phyloP scores from a whole-genome alignment of 2,329 filamentous ascomycete species.

The Chalaropsis thielavioides region DNA sequence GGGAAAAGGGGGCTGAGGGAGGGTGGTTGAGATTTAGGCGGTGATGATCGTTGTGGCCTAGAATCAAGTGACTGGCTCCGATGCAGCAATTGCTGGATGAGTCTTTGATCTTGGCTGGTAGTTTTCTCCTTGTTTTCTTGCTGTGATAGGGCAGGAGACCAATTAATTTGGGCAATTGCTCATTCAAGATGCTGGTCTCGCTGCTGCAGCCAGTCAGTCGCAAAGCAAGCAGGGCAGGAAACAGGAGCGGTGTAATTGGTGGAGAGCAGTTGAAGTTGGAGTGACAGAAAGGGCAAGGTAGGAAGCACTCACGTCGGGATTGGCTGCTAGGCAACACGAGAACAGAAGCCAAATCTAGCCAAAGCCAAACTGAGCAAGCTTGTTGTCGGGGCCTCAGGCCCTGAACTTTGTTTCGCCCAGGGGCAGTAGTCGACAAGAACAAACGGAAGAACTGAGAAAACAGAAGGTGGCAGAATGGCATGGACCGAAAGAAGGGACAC shows the following conservation, averaged over 20 bases:
- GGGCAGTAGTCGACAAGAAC: neutral
- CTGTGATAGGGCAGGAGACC: neutral
- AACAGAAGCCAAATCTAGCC: neutral
- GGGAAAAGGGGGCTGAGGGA: neutral
- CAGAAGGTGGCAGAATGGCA: neutral
- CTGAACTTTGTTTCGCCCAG: neutral
- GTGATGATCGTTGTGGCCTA: neutral
- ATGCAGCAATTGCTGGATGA: neutral
- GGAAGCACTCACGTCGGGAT: no score
- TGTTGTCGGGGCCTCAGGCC: neutral
- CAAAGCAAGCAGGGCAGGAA: neutral
- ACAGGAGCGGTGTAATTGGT: neutral
- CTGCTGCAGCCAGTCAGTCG: neutral
- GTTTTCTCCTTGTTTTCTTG: no score
- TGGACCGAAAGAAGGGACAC: neutral
- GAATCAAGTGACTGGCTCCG: neutral
- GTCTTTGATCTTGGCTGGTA: no score
- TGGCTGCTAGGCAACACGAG: neutral
- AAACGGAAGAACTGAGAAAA: neutral
- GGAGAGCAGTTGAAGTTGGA: no score
- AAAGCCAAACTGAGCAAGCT: neutral
- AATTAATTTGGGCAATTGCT: neutral
- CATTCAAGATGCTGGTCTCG: neutral
- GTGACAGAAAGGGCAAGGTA: no score
- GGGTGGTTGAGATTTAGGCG: neutral